Conservation (phyloP, 148 eudicot genomes). For the Vaccinium vitisidaea region DNA sequence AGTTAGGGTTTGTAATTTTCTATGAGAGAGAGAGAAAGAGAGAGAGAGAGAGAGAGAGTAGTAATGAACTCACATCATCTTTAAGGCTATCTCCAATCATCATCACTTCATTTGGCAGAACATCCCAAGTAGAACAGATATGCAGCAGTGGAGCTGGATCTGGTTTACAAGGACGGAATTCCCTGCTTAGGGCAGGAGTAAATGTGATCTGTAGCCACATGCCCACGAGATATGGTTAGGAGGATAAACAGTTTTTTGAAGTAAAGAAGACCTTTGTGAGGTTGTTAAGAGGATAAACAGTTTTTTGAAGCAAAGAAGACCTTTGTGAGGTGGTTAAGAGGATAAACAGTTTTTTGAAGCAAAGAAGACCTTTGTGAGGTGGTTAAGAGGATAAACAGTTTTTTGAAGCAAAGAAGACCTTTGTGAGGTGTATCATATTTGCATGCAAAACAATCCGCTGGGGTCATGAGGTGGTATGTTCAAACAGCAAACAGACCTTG, state of each 20-base stretch:
- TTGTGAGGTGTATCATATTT: no score
- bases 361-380: background rate
- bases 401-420: background rate
- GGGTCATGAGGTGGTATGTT: background rate
- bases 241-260: background rate
- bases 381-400: background rate
- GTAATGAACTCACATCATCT: conserved; percentile 75
- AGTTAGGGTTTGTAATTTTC: no score
- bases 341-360: background rate
- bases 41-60: background rate
- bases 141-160: conserved; percentile 93
- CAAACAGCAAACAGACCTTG: background rate
- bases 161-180: conserved; percentile 89
- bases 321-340: background rate
- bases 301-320: conserved; percentile 3
- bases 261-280: background rate
- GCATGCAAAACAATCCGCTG: background rate
- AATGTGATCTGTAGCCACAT: conserved; percentile 61
- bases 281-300: background rate
- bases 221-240: background rate
- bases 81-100: conserved; percentile 98
- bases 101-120: conserved; percentile 79
- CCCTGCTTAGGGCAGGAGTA: conserved; percentile 90
- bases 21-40: background rate
- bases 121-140: conserved; percentile 76